A percentile compares a stretch with the other conserved stretches of the same genome.
Evolutionary conservation across 148 eudicot species (phyloP).

Genomic region (Fagopyrum tataricum): DNA sequence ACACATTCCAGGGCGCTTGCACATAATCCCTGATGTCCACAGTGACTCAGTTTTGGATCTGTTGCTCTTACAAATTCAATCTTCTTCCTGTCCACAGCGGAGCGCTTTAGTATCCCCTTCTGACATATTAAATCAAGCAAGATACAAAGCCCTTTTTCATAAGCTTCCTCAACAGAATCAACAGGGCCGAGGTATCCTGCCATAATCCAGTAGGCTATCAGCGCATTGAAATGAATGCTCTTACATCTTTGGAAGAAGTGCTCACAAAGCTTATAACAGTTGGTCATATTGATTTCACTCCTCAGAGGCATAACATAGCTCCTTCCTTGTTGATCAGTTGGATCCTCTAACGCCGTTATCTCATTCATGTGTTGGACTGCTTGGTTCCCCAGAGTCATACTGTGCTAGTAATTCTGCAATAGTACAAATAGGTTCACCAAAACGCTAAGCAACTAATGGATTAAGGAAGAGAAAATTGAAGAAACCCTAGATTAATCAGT

Average conservation of each 20-base stretch:
- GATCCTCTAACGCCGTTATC: not conserved
- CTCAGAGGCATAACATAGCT: not conserved
- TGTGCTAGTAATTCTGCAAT: too few species aligned
- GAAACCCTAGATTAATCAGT: too few species aligned
- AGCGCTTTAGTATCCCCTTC: constrained; percentile 15
- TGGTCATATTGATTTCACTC: not conserved
- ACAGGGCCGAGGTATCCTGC: constrained; percentile 30
- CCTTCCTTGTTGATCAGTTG: not conserved
- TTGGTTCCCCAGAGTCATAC: too few species aligned
- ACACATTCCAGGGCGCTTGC: not conserved
- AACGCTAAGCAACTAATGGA: too few species aligned
- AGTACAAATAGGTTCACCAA: too few species aligned
- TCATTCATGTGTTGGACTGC: too few species aligned
- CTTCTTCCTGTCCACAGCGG: constrained; percentile 21
- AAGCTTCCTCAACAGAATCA: constrained; percentile 18
- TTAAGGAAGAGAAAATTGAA: too few species aligned
- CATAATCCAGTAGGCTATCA: constrained; percentile 37
- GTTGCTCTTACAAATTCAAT: constrained; percentile 1
- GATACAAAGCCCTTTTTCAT: constrained; percentile 23
- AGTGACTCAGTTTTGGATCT: not conserved
- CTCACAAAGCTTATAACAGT: not conserved
- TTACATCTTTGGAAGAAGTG: not conserved
- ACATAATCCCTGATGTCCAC: constrained; percentile 9
- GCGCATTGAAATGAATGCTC: constrained; percentile 19
- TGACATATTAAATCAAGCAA: constrained; percentile 26